Evolutionary conservation across 2,329 filamentous ascomycete genomes (phyloP), one percentile per base, ranked within the genome.

Genomic region (Hypoxylon sp.): DNA sequence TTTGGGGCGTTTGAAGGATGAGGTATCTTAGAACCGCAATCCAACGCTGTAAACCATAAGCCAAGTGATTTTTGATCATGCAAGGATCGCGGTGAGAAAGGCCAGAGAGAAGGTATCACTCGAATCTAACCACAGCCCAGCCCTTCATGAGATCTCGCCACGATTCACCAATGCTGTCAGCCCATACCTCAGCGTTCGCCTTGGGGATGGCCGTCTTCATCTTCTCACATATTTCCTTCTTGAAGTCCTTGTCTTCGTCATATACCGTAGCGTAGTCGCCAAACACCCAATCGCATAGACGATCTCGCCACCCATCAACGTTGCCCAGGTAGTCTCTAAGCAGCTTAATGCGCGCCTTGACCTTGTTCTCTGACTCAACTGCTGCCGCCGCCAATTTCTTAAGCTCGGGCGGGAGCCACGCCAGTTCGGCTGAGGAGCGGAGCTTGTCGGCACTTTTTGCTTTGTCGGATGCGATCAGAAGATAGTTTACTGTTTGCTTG

Each of bases 91-190:
- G 10, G 36, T 2, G 21, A 9, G 50, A 30, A 3, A 46, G 19
- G 28, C 5, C 9, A 10, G n/a, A n/a, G n/a, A 14, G 34, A 2
- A 3, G 9, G 2, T 6, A 25, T 70, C 53, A 80, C 62, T 81
- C 80, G 68, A 78, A 75, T 69, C 75, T 78, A 2, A 81, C 77
- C 52, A 72, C 70, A 14, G 69, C 68, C 78, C 80, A 80, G 34
- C 81, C 80, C 63, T 77, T 78, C 2, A 81, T 74, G 3, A 76
- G 75, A 48, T 81, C 78, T 51, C 76, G 71, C 81, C 81, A 83
- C 52, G 77, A 79, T 28, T 79, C 75, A 21, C 80, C 69, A n/a
- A 82, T 70, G 21, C 64, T 63, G 1, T 75, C 76, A 5, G 76
- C 75, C 80, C 80, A 82, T 45, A 76, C 72, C 65, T 80, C 79